Base-by-base conservation (phyloP, 345 rosid species). In the Arabidopsis arenosa region DNA sequence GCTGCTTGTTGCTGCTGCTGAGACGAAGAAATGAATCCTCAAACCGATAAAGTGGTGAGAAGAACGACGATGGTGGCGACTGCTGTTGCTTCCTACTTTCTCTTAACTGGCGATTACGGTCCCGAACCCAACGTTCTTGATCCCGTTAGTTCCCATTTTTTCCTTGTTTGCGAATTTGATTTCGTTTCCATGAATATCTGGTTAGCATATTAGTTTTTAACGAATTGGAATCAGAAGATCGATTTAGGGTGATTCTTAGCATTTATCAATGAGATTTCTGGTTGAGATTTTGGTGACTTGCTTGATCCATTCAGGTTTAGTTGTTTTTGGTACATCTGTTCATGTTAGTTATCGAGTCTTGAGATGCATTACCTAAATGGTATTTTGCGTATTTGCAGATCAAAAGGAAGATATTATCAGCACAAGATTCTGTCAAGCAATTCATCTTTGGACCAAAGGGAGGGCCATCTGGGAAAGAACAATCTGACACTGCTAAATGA, bases 41-140 rank as follows among this genome's bases (percentile, higher is more conserved):
- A 67, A 61, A 67, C 83, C 36, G 96, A 92, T 70, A 90, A 87
- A 81, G 15, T 92, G 10, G 89, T 92, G 85, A 87, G 86, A 86
- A 86, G 88, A 67, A 86, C 85, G 11, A 90, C 97, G 9, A 82
- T 88, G 87, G 89, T 86, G 78, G 93, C 91, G 35, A 90, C 97
- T 3, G 87, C 66, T 8, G 84, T 86, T 52, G 92, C 92, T 64
- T 85, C 92, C 55, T 92, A 92, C 85, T 87, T 92, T 64, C 92
- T 92, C 66, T 84, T 92, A 65, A 90, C 93, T 5, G 92, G 89
- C 23, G 96, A 92, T 63, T 92, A 92, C 75, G 96, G 97, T 62
- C 91, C 97, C 32, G 83, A 90, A 33, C 90, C 96, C 62, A 90
- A 88, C 73, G 91, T 62, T 54, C 85, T 92, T 26, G 96, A 88